These are phyloP conservation scores for Achaetomium macrosporum DNA, from an alignment of 2,329 filamentous ascomycete species.

Conservation along the genomic window DNA sequence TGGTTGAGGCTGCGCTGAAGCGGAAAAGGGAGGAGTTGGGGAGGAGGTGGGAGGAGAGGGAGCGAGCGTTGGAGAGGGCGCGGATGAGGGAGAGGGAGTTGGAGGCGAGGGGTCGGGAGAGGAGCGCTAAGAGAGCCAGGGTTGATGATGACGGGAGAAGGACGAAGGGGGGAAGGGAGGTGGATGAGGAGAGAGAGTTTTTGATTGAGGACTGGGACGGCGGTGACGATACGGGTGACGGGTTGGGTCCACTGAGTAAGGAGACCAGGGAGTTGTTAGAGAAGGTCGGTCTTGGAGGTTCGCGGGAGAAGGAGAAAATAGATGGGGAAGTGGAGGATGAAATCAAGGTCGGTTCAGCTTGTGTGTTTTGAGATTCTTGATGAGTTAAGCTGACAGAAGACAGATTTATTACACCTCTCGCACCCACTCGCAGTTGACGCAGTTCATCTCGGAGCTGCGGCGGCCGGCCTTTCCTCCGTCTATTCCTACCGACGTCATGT, in stretches of 20 bases:
- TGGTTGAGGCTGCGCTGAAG: constrained; percentile 68
- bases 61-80: constrained; percentile 60
- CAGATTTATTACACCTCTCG: constrained; percentile 86
- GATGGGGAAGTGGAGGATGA: constrained; percentile 52
- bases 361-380: not conserved
- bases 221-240: constrained; percentile 27
- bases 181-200: constrained; percentile 61
- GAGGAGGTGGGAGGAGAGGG: constrained; percentile 63
- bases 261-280: constrained; percentile 71
- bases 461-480: constrained; percentile 73
- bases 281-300: constrained; percentile 48
- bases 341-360: constrained; percentile 53
- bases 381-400: constrained; percentile 1
- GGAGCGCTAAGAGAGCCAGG: constrained; percentile 36
- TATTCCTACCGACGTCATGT: constrained; percentile 42
- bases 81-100: constrained; percentile 57
- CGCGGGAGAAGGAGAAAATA: constrained; percentile 28
- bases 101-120: constrained; percentile 46
- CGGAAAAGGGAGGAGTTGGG: constrained; percentile 63
- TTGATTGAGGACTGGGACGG: constrained; percentile 64
- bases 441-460: constrained; percentile 78
- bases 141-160: constrained; percentile 10
- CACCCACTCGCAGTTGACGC: constrained; percentile 85
- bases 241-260: constrained; percentile 57
- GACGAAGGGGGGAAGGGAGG: constrained; percentile 31